Percentiles rank a stretch among this genome's conserved stretches.
Conservation (phyloP, 768 basidiomycete genomes). For the Kwoniella europaea region DNA sequence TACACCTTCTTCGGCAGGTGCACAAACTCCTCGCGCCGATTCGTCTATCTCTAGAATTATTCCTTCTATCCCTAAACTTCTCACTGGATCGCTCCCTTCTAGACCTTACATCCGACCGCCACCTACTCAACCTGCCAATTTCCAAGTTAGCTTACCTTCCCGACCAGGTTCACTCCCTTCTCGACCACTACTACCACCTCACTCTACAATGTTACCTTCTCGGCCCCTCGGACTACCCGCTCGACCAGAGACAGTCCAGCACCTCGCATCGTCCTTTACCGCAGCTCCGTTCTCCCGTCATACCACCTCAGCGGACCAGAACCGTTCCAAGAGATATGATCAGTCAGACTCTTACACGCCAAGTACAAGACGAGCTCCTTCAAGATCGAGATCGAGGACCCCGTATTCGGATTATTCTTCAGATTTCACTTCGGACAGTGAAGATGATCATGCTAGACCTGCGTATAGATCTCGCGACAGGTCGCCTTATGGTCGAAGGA, state of each 20-base stretch:
- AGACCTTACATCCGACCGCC: conserved; percentile 16
- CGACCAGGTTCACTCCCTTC: conserved; percentile 12
- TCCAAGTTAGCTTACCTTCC: conserved; percentile 8
- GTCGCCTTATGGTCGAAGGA: conserved; percentile 24
- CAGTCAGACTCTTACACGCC: conserved; percentile 31
- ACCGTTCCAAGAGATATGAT: conserved; percentile 16
- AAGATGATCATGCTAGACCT: conserved; percentile 28
- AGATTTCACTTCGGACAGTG: conserved; percentile 32
- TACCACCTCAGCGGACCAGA: background rate
- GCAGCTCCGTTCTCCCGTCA: conserved; percentile 40
- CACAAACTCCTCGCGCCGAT: conserved; percentile 26
- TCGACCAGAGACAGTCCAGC: conserved; percentile 26
- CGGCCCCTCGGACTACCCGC: conserved; percentile 25
- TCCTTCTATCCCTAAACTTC: conserved; percentile 16
- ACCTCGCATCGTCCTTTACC: conserved; percentile 42
- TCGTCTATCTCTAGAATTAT: conserved; percentile 3
- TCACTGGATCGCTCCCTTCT: conserved; percentile 7
- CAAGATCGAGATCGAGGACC: conserved; percentile 28
- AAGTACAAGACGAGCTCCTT: conserved; percentile 13
- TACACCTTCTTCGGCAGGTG: conserved; percentile 28
- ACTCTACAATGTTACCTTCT: conserved; percentile 2
- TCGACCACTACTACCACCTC: conserved; percentile 8
- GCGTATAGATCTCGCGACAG: conserved; percentile 20
- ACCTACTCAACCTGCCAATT: background rate
- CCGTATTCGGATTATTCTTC: conserved; percentile 32